Evolutionary conservation across 257 asterid species (phyloP), one percentile per base, ranked within the genome.

Genomic region (Jacaranda mimosifolia): DNA sequence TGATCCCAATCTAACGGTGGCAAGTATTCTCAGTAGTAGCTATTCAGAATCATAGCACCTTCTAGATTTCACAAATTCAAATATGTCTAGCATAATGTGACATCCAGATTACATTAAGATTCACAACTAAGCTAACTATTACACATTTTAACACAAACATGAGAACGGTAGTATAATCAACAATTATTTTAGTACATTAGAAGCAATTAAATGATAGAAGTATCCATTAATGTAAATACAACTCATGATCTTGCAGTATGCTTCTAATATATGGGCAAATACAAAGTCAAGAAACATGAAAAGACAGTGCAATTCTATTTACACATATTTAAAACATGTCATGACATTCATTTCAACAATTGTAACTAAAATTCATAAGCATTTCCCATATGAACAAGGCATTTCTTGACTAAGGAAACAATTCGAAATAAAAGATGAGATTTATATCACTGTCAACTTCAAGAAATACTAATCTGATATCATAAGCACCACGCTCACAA

Each of bases 381-480:
- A 53, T 40, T 17, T 71, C 62, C 53, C 32, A 60, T 51, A 58
- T 36, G 12, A 52, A 49, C 67, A 78, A 39, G 58, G 57, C 4
- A 62, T 49, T 19, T 70, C 53, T 63, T 52, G 63, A 51, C 51
- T 51, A 60, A 70, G 56, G 39, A 74, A 26, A 7, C 40, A 43
- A 55, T 48, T 62, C 4, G 36, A 63, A 49, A 52, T 11, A 60
- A 48, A 48, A 13, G 53, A 59, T 74, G 63, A 75, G 19, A 75
- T 40, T 68, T 52, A 57, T 66, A 79, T 14, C 58, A 32, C 65
- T 17, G 48, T 11, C 53, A 68, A 78, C 68, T 36, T 53, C 53
- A 73, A 76, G 38, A 17, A 76, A 64, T 40, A 76, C 67, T 62
- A 77, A 60, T 77, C 62, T 15, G 17, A 83, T 52, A 74, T 62